Base-by-base conservation (phyloP, 768 basidiomycete species). In the Lentinula sp. region DNA sequence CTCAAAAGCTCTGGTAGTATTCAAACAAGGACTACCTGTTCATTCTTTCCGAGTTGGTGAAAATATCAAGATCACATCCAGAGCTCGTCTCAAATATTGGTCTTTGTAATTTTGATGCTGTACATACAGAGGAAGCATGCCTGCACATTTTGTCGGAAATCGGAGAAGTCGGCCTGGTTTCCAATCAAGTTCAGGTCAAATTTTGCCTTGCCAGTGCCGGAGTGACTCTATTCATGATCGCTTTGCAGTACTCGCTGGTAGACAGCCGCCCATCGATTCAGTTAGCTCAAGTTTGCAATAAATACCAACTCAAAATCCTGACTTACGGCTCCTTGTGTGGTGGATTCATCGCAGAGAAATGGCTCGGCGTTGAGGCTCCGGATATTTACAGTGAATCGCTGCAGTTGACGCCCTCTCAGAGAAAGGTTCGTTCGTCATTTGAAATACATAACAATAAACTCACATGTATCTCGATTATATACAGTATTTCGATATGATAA, bases 261-360 rank as follows among this genome's bases (percentile, higher is more conserved):
- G 84, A 85, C 65, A 77, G 77, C 5, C 77, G 84, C 1, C 84
- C 85, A 8, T 66, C 82, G 61, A 76, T 84, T 58, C 80, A 76
- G 43, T 82, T 85, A 84, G 77, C 76, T 7, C 77, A 78, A 46
- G 81, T 84, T 8, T 85, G 84, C 62, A 70, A 76, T 62, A 75
- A 74, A 57, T 83, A 86, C 63, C 71, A 73, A 45, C 71, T 86
- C 62, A 85, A 83, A 64, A 71, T 85, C 18, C 71, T 85, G 13
- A 86, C 84, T 36, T 85, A 85, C 61, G 84, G 84, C n/a, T 82
- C 85, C 0, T 69, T 86, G 84, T 86, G 85, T 60, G 84, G 84
- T 13, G 85, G 85, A 4, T 84, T 85, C 68, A 74, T 85, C 51
- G 72, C 82, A 4, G 85, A 86, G 66, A 74, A 75, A 41, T 85